phyloP scores from a whole-genome alignment of 441 rosid species.

The Metrosideros polymorpha region DNA sequence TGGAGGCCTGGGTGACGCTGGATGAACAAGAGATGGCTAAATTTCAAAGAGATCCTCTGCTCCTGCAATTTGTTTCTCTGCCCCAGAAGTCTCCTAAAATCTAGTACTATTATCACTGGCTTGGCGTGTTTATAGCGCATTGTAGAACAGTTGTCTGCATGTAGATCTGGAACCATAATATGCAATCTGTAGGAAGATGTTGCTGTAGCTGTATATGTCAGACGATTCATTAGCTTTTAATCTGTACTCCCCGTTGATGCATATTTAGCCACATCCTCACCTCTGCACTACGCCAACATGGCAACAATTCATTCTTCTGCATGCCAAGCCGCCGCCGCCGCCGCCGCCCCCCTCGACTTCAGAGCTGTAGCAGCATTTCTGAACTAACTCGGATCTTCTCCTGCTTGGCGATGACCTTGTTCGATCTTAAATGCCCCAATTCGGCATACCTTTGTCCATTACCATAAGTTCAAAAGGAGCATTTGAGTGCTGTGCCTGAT shows the following conservation, averaged over 20 bases:
- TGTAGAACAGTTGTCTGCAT: not conserved
- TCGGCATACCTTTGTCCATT: not conserved
- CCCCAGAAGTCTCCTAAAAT: not conserved
- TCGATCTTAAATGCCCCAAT: not conserved
- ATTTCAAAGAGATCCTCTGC: not conserved
- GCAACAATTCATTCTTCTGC: not conserved
- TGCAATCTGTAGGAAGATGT: not conserved
- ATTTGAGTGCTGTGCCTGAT: not conserved
- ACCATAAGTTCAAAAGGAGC: not conserved
- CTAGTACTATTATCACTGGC: not conserved
- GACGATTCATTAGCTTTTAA: not conserved
- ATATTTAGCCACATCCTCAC: not conserved
- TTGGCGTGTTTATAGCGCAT: not conserved
- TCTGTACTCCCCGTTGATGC: not conserved
- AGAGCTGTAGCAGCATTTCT: not conserved
- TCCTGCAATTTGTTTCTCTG: not conserved
- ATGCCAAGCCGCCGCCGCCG: no score
- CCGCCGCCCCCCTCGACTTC: not conserved
- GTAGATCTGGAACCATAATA: not conserved
- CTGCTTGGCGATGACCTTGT: not conserved
- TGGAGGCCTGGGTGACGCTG: not conserved
- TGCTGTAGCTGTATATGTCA: not conserved
- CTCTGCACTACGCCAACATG: not conserved
- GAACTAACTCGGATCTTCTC: not conserved
- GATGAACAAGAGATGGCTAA: not conserved